Evolutionary conservation across 768 basidiomycete genomes (phyloP).

Genomic region (Psilocybe cyanescens): DNA sequence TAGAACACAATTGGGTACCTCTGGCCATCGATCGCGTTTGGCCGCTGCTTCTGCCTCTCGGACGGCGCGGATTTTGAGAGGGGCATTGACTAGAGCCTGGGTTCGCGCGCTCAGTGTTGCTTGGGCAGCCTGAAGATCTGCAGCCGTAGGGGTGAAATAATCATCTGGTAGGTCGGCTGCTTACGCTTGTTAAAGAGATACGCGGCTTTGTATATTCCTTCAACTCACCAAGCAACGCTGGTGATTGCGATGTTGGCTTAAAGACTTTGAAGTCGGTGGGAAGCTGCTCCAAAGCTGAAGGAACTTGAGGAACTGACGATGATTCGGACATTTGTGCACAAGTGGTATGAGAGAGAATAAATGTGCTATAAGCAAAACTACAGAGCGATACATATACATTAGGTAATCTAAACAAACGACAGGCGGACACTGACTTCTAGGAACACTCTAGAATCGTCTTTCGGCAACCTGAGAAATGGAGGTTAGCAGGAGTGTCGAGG

Average conservation of each 20-base stretch:
- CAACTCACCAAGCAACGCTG: constrained; percentile 22
- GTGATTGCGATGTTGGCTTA: constrained; percentile 23
- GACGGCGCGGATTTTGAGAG: constrained; percentile 64
- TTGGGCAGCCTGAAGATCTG: constrained; percentile 75
- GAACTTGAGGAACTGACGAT: not conserved
- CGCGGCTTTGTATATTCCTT: not conserved
- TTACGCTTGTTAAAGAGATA: constrained; percentile 14
- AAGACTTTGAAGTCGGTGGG: constrained; percentile 32
- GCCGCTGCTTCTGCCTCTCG: constrained; percentile 65
- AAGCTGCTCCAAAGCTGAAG: constrained; percentile 1
- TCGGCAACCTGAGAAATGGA: constrained; percentile 1
- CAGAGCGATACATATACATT: constrained; percentile 15
- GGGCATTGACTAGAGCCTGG: constrained; percentile 67
- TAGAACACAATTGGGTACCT: constrained; percentile 38
- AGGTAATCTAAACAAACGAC: constrained; percentile 22
- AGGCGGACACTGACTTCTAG: not conserved
- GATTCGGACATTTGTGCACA: constrained; percentile 8
- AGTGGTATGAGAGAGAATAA: constrained; percentile 5
- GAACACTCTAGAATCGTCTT: not conserved
- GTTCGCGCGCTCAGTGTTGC: constrained; percentile 62
- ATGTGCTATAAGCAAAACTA: not conserved
- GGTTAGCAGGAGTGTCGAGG: constrained; percentile 6
- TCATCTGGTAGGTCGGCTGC: constrained; percentile 66
- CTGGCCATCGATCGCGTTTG: constrained; percentile 73
- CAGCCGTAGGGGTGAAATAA: constrained; percentile 72